These are phyloP conservation scores for Artemisia princeps DNA, from an alignment of 140 eudicot species.

Conservation along the genomic window DNA sequence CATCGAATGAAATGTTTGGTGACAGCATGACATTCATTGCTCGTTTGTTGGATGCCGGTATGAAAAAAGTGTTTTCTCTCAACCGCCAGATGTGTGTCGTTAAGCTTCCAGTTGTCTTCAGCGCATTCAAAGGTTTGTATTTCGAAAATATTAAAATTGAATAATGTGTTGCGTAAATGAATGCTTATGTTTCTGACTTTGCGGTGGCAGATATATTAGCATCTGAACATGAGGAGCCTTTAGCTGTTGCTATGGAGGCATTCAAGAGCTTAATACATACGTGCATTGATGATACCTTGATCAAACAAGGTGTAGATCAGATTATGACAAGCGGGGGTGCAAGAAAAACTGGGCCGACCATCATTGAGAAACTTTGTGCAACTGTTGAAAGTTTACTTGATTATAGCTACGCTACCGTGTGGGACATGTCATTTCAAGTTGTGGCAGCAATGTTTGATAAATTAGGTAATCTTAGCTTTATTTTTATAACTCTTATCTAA, in stretches of 20 bases:
- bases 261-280: conserved; percentile 57
- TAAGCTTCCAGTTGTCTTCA: no score
- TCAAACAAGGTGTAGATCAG: conserved; percentile 76
- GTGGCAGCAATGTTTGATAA: conserved; percentile 79
- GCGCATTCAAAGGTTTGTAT: no score
- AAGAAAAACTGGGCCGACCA: conserved; percentile 53
- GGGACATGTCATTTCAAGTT: conserved; percentile 94
- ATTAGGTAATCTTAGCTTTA: conserved; percentile 40
- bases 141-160: neutral
- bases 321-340: conserved; percentile 27
- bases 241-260: conserved; percentile 60
- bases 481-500: neutral
- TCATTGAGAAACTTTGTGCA: conserved; percentile 70
- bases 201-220: conserved; percentile 57
- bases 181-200: conserved; percentile 15
- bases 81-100: no score
- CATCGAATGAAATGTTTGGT: conserved; percentile 63
- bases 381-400: conserved; percentile 71
- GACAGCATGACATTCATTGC: conserved; percentile 81
- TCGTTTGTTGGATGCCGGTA: conserved; percentile 43
- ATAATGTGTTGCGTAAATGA: neutral
- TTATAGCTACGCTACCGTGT: conserved; percentile 58
- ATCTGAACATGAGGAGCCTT: conserved; percentile 82
- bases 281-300: conserved; percentile 73
- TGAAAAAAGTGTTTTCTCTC: no score